Conservation (phyloP, 208 protist species). For the Herpetomonas samuelpessoai region DNA sequence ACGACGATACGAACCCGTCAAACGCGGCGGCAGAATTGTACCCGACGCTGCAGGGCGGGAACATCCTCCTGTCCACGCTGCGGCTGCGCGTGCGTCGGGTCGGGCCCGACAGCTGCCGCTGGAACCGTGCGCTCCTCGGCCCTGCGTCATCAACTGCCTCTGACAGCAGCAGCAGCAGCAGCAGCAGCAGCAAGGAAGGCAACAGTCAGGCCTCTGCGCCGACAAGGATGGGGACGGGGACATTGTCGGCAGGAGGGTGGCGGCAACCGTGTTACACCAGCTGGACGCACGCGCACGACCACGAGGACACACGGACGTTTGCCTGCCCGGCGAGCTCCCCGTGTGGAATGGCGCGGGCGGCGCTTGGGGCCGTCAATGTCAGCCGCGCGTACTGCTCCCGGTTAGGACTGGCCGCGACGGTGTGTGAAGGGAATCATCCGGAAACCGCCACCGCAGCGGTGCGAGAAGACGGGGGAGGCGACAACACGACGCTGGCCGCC, state of each 20-base stretch:
- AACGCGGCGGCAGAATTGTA: slow-evolving; percentile 5
- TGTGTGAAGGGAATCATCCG: background rate
- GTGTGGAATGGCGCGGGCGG: background rate
- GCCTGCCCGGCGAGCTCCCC: slow-evolving; percentile 2
- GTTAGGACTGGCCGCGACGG: background rate
- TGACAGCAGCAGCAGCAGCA: background rate
- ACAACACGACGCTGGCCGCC: no score
- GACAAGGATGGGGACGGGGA: no score
- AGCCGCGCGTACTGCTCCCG: background rate
- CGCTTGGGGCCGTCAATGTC: background rate
- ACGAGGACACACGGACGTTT: slow-evolving; percentile 1
- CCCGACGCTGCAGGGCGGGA: slow-evolving; percentile 10
- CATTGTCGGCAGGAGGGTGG: no score
- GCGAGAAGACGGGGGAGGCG: background rate
- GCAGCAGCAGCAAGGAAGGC: background rate
- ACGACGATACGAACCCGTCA: no score
- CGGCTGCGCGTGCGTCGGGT: slow-evolving; percentile 13
- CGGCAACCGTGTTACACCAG: slow-evolving; percentile 1
- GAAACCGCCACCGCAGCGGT: background rate
- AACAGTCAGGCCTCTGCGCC: no score
- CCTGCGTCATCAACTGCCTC: background rate
- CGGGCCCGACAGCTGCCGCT: slow-evolving; percentile 12
- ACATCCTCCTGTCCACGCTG: slow-evolving; percentile 17
- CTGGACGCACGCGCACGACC: background rate
- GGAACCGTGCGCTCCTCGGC: slow-evolving; percentile 14